phyloP scores from a whole-genome alignment of 805 yeast species.

The Barnettozyma populi region DNA sequence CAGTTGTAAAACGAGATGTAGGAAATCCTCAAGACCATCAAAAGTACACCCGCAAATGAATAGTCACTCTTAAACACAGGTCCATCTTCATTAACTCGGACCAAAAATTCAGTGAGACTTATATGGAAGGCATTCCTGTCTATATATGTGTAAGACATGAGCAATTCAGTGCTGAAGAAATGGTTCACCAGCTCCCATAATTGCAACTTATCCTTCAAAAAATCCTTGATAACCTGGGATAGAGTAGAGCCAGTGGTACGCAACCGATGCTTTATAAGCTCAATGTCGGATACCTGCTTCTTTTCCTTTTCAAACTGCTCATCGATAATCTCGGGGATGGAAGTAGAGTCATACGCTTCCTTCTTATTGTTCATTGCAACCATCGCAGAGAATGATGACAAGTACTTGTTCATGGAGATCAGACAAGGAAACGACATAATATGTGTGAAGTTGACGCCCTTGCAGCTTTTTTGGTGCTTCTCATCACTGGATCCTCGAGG shows the following conservation, averaged over 20 bases:
- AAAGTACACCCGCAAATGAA: background rate
- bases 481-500: background rate
- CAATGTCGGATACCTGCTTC: conserved; percentile 3
- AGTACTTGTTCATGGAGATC: conserved; percentile 3
- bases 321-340: conserved; percentile 3
- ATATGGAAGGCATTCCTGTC: conserved; percentile 2
- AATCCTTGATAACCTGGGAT: background rate
- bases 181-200: conserved; percentile 7
- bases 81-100: background rate
- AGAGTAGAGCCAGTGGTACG: background rate
- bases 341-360: background rate
- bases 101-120: conserved; percentile 2
- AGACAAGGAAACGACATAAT: conserved; percentile 1
- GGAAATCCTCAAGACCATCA: conserved; percentile 6
- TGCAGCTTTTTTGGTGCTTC: background rate
- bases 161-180: conserved; percentile 8
- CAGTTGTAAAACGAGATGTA: conserved; percentile 6
- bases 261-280: conserved; percentile 2
- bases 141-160: conserved; percentile 1
- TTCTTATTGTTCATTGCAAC: background rate
- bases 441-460: background rate
- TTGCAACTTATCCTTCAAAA: background rate
- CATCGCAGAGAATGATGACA: background rate
- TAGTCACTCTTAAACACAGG: background rate
- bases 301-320: conserved; percentile 7